Percentiles rank a stretch among this genome's conserved stretches.
Conservation (phyloP, 2,329 filamentous ascomycete species). For the Keithomyces neogunnii region DNA sequence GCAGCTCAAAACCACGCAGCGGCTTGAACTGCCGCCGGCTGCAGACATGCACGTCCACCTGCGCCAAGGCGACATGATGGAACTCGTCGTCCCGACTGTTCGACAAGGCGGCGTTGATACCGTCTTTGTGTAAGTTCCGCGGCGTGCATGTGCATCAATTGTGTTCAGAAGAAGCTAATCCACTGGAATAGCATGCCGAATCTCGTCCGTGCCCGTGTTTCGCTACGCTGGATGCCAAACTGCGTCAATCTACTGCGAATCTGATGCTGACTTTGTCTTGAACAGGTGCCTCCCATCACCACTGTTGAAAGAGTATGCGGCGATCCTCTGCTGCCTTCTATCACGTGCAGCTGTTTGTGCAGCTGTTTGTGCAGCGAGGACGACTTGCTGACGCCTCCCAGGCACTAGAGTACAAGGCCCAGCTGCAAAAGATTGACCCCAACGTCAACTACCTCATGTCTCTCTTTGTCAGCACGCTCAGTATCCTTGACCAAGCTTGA, state of each 20-base stretch:
- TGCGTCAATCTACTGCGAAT: not conserved
- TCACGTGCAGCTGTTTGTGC: not conserved
- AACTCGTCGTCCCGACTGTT: slow-evolving; percentile 41
- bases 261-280: not conserved
- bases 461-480: slow-evolving; percentile 3
- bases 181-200: slow-evolving; percentile 45
- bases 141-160: not conserved
- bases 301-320: slow-evolving; percentile 33
- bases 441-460: slow-evolving; percentile 67
- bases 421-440: slow-evolving; percentile 51
- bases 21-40: slow-evolving; percentile 47
- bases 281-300: slow-evolving; percentile 44
- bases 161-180: not conserved
- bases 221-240: not conserved
- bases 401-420: slow-evolving; percentile 57
- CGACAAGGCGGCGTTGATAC: slow-evolving; percentile 57
- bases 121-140: slow-evolving; percentile 35
- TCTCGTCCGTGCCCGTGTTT: slow-evolving; percentile 30
- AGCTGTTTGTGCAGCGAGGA: slow-evolving; percentile 1
- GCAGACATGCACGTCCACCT: slow-evolving; percentile 67
- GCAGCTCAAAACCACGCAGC: slow-evolving; percentile 6
- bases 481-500: not conserved
- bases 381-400: slow-evolving; percentile 19
- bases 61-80: slow-evolving; percentile 58
- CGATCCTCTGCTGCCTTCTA: not conserved